Percentiles rank a stretch among this genome's conserved stretches.
phyloP scores from a whole-genome alignment of 1,284 basidiomycete genomes.

The Trichosporon sp. region DNA sequence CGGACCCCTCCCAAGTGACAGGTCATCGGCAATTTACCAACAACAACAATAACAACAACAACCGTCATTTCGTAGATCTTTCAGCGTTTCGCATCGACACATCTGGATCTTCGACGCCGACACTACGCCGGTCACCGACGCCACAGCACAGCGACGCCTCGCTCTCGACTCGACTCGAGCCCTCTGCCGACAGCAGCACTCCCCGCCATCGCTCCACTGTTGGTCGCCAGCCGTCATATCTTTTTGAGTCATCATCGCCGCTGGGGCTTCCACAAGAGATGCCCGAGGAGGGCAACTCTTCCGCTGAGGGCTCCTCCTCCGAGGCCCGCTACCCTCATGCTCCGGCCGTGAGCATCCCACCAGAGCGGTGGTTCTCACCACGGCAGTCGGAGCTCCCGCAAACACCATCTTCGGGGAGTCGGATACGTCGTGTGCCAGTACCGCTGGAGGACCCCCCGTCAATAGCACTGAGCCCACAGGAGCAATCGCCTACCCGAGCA shows the following conservation, averaged over 20 bases:
- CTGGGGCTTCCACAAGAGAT: neutral
- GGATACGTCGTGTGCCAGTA: slow-evolving; percentile 17
- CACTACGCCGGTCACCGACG: neutral
- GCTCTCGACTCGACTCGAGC: neutral
- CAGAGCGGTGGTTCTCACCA: neutral
- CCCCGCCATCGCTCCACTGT: neutral
- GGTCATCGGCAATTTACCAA: neutral
- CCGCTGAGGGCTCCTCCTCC: slow-evolving; percentile 4
- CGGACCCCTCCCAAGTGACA: neutral
- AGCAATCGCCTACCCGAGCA: slow-evolving; percentile 16
- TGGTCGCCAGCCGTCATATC: neutral
- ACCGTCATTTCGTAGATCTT: neutral
- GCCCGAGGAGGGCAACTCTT: slow-evolving; percentile 4
- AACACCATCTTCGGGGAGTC: slow-evolving; percentile 29
- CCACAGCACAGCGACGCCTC: neutral
- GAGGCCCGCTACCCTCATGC: slow-evolving; percentile 6
- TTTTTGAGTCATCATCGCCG: neutral
- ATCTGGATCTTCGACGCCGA: neutral
- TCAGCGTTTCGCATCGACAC: neutral
- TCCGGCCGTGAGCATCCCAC: neutral
- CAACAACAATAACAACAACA: slow-evolving; percentile 5
- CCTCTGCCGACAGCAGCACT: neutral
- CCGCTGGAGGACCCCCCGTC: slow-evolving; percentile 6
- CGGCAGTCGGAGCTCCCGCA: slow-evolving; percentile 9
- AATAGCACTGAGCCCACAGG: neutral